A percentile compares a stretch with the other conserved stretches of the same genome.
Evolutionary conservation across 108 stramenopile genomes (phyloP).

Genomic region (Chaetoceros muelleri): DNA sequence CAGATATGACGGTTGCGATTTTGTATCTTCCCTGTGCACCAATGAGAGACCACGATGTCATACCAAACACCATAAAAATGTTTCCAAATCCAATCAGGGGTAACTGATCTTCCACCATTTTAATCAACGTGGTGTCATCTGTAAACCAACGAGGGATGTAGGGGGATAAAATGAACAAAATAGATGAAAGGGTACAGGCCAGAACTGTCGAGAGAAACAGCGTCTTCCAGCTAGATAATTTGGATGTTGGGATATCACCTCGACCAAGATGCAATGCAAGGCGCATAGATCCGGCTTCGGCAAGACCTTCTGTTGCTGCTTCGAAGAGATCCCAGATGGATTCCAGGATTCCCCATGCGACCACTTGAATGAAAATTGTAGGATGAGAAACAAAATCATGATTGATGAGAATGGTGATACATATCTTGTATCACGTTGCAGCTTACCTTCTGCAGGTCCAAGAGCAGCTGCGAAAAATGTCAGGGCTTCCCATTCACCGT

Average conservation of each 20-base stretch:
- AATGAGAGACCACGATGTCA: conserved; percentile 49
- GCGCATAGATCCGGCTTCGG: conserved; percentile 59
- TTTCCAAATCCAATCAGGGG: conserved; percentile 59
- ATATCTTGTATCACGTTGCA: neutral
- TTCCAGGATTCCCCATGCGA: conserved; percentile 60
- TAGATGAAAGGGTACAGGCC: conserved; percentile 34
- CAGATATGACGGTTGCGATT: conserved; percentile 39
- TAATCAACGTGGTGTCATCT: conserved; percentile 39
- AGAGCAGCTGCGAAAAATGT: conserved; percentile 41
- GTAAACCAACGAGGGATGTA: conserved; percentile 37
- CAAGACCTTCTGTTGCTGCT: conserved; percentile 59
- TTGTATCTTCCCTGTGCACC: conserved; percentile 52
- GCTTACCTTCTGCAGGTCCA: conserved; percentile 46
- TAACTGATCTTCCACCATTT: conserved; percentile 35
- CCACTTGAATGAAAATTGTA: conserved; percentile 16
- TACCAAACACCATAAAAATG: conserved; percentile 41
- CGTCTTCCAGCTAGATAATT: conserved; percentile 36
- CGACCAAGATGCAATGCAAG: conserved; percentile 52
- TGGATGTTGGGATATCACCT: conserved; percentile 31
- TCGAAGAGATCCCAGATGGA: conserved; percentile 63
- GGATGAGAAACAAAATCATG: neutral
- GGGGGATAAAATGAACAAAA: conserved; percentile 27
- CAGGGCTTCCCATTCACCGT: conserved; percentile 65
- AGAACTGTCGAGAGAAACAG: conserved; percentile 32
- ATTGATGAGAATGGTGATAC: neutral